Conservation (phyloP, 768 basidiomycete genomes). For the Termitomyces sp. region DNA sequence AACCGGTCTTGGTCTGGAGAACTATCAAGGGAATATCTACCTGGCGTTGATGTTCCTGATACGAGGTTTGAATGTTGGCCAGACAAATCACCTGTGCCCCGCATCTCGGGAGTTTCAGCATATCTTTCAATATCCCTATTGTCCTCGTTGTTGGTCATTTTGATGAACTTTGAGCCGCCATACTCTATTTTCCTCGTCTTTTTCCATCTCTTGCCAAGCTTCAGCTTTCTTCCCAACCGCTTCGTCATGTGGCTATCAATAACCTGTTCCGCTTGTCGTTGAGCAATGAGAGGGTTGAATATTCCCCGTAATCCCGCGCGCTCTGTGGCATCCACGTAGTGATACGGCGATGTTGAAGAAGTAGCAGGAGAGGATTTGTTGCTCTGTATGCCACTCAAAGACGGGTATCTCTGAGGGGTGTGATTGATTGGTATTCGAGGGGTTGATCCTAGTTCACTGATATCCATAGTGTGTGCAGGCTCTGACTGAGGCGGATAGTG, state of each 20-base stretch:
- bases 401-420: background rate
- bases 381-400: background rate
- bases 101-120: constrained; percentile 9
- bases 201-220: background rate
- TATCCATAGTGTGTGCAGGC: constrained; percentile 6
- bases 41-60: constrained; percentile 17
- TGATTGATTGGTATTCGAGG: constrained; percentile 2
- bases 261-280: constrained; percentile 8
- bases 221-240: background rate
- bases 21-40: background rate
- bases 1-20: background rate
- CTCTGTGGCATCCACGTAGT: constrained; percentile 48
- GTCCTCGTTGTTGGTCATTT: constrained; percentile 1
- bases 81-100: constrained; percentile 55
- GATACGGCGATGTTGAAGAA: constrained; percentile 19
- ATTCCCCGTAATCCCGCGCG: constrained; percentile 50
- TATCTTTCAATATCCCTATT: constrained; percentile 18
- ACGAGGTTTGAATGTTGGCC: constrained; percentile 25
- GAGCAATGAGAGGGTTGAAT: constrained; percentile 15
- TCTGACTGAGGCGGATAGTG: constrained; percentile 23
- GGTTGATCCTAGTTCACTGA: constrained; percentile 1
- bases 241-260: constrained; percentile 8
- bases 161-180: too few relatives aligned
- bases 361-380: constrained; percentile 9
- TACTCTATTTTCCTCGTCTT: constrained; percentile 11